phyloP scores from a whole-genome alignment of 179 eudicot genomes.

The Monotropa hypopitys region DNA sequence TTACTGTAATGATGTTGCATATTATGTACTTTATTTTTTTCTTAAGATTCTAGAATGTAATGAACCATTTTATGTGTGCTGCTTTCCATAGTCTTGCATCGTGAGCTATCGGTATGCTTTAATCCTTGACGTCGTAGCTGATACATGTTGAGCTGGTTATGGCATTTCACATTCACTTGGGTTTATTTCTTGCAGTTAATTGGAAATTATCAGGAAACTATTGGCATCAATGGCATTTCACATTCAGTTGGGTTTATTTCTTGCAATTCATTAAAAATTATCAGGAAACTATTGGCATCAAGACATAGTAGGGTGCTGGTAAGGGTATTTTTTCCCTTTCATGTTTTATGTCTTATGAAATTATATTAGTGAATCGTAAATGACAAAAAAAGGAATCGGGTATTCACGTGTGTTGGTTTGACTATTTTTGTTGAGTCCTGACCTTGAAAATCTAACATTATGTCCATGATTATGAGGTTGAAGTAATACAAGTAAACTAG shows the following conservation, averaged over 20 bases:
- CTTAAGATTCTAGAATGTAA: background rate
- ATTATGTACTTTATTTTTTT: background rate
- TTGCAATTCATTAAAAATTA: conserved; percentile 74
- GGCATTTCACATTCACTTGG: background rate
- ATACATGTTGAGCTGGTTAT: background rate
- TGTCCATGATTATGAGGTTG: background rate
- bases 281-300: conserved; percentile 61
- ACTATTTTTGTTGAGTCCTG: background rate
- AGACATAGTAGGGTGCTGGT: conserved; percentile 88
- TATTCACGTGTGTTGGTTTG: background rate
- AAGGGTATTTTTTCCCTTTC: conserved; percentile 14
- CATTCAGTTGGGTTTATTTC: background rate
- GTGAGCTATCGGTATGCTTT: background rate
- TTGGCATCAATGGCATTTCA: background rate
- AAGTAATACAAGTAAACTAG: background rate
- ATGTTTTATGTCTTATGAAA: background rate
- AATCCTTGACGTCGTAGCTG: background rate
- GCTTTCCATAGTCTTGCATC: background rate
- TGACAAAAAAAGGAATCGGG: background rate
- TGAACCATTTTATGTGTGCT: background rate
- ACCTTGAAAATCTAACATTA: background rate
- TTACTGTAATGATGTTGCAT: background rate
- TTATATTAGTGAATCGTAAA: background rate
- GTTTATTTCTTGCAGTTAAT: conserved; percentile 42
- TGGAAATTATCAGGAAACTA: conserved; percentile 71